These are phyloP conservation scores for Trichoderma endophyticum DNA, from an alignment of 2,329 filamentous ascomycete genomes.

Conservation along the genomic window DNA sequence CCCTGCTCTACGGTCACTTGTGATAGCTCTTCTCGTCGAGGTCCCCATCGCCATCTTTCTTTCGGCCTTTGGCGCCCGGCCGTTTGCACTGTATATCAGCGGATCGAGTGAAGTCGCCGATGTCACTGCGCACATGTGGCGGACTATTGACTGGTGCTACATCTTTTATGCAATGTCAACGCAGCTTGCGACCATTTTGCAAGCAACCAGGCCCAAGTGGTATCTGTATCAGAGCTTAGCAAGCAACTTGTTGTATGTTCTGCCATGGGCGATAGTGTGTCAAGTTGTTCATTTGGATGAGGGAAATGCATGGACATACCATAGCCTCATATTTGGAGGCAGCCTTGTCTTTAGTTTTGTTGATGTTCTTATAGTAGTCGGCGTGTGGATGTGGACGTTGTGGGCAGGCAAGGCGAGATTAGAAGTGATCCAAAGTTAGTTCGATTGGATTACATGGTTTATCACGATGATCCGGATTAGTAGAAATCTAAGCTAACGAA, in stretches of 20 bases:
- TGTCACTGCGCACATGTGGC: constrained; percentile 65
- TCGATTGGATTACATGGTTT: background rate
- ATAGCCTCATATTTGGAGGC: constrained; percentile 64
- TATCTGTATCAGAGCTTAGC: constrained; percentile 65
- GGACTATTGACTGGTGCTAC: constrained; percentile 63
- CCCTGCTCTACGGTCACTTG: constrained; percentile 53
- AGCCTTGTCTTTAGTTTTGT: constrained; percentile 66
- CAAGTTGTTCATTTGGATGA: constrained; percentile 46
- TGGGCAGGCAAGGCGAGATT: constrained; percentile 42
- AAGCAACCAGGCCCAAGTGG: constrained; percentile 63
- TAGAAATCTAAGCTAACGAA: no score
- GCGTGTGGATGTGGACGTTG: constrained; percentile 51
- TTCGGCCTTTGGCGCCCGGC: constrained; percentile 54
- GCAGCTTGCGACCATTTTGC: constrained; percentile 61
- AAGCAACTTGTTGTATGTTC: constrained; percentile 65
- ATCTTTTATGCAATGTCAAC: constrained; percentile 65
- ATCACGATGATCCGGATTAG: background rate
- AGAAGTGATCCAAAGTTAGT: constrained; percentile 33
- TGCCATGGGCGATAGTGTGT: constrained; percentile 68
- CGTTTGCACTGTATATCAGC: constrained; percentile 63
- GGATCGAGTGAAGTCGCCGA: constrained; percentile 53
- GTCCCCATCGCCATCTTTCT: constrained; percentile 61
- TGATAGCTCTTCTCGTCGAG: constrained; percentile 56
- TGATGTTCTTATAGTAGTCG: constrained; percentile 49
- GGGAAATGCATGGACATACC: constrained; percentile 63